phyloP scores from a whole-genome alignment of 176 grass and related monocot genomes.

The Carex parvula region DNA sequence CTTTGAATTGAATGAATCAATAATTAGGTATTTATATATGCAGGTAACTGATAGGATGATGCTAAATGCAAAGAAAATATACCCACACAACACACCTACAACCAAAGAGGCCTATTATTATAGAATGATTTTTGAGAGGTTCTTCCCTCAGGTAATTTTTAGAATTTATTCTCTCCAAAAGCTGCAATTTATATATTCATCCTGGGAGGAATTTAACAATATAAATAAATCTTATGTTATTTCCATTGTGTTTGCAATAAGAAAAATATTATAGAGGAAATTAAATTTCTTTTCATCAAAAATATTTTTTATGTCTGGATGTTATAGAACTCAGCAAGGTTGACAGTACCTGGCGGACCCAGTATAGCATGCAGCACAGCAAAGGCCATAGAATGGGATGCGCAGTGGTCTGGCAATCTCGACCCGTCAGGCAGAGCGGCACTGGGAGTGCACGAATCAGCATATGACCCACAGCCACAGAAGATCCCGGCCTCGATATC shows the following conservation, averaged over 20 bases:
- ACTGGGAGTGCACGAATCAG: constrained; percentile 51
- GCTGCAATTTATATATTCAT: background rate
- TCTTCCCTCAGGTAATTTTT: constrained; percentile 58
- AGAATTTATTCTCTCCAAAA: background rate
- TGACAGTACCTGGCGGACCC: constrained; percentile 53
- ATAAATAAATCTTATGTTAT: background rate
- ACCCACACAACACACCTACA: constrained; percentile 48
- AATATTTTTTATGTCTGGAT: background rate
- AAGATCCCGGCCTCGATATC: constrained; percentile 15
- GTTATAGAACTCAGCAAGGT: constrained; percentile 49
- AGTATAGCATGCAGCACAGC: constrained; percentile 82
- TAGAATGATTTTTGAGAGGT: constrained; percentile 88
- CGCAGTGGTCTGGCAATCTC: constrained; percentile 41
- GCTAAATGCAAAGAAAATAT: constrained; percentile 54
- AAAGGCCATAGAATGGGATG: constrained; percentile 57
- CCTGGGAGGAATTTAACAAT: background rate
- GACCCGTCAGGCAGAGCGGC: constrained; percentile 54
- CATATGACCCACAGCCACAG: constrained; percentile 34
- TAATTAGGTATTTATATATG: constrained; percentile 20
- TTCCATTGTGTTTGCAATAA: background rate
- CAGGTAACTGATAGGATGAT: constrained; percentile 66
- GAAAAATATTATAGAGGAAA: background rate
- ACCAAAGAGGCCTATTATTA: constrained; percentile 87
- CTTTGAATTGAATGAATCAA: background rate
- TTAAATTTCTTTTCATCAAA: background rate